These are phyloP conservation scores for Fusarium proliferatum DNA, from an alignment of 2,329 filamentous ascomycete species.

Conservation along the genomic window DNA sequence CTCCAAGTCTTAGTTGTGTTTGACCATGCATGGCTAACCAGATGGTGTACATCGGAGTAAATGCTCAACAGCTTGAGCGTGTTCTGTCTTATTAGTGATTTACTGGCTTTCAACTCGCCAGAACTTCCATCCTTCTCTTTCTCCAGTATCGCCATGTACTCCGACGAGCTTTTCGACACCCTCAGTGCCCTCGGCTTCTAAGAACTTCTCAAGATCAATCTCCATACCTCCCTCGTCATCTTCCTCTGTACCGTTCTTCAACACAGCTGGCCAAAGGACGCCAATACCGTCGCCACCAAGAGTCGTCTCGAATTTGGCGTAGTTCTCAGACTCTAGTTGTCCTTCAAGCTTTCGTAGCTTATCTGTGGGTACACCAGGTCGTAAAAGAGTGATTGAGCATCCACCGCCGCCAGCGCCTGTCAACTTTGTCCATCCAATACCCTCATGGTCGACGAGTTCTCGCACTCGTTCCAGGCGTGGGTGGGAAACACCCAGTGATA, in stretches of 20 bases:
- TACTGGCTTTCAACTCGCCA: constrained; percentile 72
- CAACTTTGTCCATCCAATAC: constrained; percentile 96
- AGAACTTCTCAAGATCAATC: constrained; percentile 86
- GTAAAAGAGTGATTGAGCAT: constrained; percentile 91
- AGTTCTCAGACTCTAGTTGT: constrained; percentile 77
- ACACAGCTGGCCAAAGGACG: constrained; percentile 90
- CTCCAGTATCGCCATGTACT: constrained; percentile 74
- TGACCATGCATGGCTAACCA: constrained; percentile 40
- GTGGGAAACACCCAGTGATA: constrained; percentile 93
- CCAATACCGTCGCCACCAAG: constrained; percentile 94
- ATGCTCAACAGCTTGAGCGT: constrained; percentile 8
- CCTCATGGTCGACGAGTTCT: constrained; percentile 88
- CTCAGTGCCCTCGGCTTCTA: constrained; percentile 84
- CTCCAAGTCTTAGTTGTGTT: constrained; percentile 35
- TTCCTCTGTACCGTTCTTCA: constrained; percentile 85
- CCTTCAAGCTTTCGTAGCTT: constrained; percentile 72
- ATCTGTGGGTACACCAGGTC: constrained; percentile 68
- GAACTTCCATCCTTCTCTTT: constrained; percentile 86
- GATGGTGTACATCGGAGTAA: constrained; percentile 36
- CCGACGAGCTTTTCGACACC: constrained; percentile 91
- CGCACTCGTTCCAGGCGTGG: constrained; percentile 91
- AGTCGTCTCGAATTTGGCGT: constrained; percentile 86
- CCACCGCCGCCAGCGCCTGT: constrained; percentile 96
- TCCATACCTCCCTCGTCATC: constrained; percentile 86
- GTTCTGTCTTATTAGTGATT: constrained; percentile 1